Evolutionary conservation across 2,329 filamentous ascomycete genomes (phyloP).

Genomic region (Xylariaceae sp.): DNA sequence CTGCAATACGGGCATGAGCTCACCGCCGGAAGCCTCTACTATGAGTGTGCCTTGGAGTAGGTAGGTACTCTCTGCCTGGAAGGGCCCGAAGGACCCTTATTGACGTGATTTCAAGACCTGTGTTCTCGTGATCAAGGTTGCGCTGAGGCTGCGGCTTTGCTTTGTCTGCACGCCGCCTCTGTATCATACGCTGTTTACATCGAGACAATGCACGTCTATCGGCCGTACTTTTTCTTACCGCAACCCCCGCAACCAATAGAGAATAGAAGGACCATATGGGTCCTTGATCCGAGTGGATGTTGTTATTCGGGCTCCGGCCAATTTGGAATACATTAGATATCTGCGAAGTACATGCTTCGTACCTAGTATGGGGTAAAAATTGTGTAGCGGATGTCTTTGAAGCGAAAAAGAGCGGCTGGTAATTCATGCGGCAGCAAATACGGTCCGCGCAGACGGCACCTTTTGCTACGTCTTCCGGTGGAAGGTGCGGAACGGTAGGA

Average conservation of each 20-base stretch:
- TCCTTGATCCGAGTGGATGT: not conserved
- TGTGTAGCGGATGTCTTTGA: not conserved
- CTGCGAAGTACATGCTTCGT: too few species aligned
- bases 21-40: not conserved
- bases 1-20: not conserved
- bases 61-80: not conserved
- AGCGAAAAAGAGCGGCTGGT: too few species aligned
- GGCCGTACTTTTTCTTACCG: not conserved
- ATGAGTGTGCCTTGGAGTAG: too few species aligned
- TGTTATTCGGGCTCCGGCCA: not conserved
- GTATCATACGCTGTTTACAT: not conserved
- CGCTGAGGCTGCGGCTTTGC: conserved; percentile 5
- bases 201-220: not conserved
- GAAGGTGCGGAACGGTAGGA: too few species aligned
- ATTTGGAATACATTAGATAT: not conserved
- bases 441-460: not conserved
- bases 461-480: not conserved
- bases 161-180: not conserved
- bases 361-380: not conserved
- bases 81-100: not conserved
- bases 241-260: not conserved
- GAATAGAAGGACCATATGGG: not conserved
- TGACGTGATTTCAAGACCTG: not conserved
- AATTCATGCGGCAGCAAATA: too few species aligned
- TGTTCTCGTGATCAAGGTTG: conserved; percentile 1